Evolutionary conservation across 2,329 filamentous ascomycete species (phyloP).

Genomic region (Colletotrichum chlorophyti): DNA sequence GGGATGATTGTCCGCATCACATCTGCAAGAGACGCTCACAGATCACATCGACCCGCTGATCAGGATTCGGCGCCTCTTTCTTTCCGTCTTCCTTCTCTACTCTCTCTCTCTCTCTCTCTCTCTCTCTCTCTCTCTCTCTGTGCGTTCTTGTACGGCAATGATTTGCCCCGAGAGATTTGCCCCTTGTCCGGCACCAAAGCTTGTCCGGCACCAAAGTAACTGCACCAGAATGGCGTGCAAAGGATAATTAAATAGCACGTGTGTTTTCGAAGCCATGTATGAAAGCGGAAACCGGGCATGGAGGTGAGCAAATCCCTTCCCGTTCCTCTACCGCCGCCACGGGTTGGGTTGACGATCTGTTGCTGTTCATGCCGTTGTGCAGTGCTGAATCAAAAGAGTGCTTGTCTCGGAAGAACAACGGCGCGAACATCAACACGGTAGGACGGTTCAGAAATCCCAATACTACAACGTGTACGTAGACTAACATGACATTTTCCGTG

Average conservation of each 20-base stretch:
- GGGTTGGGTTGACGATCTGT: background rate
- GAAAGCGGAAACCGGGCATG: conserved; percentile 1
- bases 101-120: too few relatives aligned
- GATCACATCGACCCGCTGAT: conserved; percentile 11
- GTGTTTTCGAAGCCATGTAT: background rate
- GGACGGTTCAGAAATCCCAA: too few relatives aligned
- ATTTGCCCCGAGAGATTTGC: background rate
- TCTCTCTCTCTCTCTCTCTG: too few relatives aligned
- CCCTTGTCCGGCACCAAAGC: background rate
- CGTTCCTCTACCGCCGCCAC: conserved; percentile 1
- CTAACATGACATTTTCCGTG: too few relatives aligned
- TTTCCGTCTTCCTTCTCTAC: too few relatives aligned
- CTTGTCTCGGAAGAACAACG: too few relatives aligned
- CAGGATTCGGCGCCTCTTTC: too few relatives aligned
- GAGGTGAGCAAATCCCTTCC: background rate
- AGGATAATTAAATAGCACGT: background rate
- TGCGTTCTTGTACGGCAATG: background rate
- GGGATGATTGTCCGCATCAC: background rate
- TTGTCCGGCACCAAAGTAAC: conserved; percentile 1
- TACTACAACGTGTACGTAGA: too few relatives aligned
- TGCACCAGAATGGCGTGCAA: too few relatives aligned
- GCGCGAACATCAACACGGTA: too few relatives aligned
- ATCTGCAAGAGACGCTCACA: conserved; percentile 5
- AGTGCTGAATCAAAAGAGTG: too few relatives aligned
- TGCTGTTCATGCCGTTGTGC: background rate